phyloP scores from a whole-genome alignment of 768 basidiomycete species.

The Lanmaoa pseudosensibilis region DNA sequence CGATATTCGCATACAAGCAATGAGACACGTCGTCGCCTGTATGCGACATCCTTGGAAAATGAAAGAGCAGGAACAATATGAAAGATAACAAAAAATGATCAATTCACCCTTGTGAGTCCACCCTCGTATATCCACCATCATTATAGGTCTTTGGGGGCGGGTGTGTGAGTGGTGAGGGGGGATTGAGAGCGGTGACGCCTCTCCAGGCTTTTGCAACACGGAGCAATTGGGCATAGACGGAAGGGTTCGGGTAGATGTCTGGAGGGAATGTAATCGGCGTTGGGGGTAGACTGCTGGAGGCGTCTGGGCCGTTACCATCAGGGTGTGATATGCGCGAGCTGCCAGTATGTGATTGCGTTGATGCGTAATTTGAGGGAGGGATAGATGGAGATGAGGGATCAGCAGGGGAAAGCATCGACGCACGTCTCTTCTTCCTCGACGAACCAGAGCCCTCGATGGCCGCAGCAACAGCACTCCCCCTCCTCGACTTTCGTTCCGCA shows the following conservation, averaged over 20 bases:
- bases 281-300: constrained; percentile 16
- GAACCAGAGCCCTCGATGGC: constrained; percentile 35
- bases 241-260: constrained; percentile 29
- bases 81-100: neutral
- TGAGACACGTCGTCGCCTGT: constrained; percentile 13
- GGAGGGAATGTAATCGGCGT: constrained; percentile 40
- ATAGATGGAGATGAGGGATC: constrained; percentile 22
- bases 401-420: constrained; percentile 35
- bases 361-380: constrained; percentile 10
- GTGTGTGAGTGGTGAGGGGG: constrained; percentile 19
- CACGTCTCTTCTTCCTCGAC: constrained; percentile 39
- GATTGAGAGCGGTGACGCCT: constrained; percentile 58
- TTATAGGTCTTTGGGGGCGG: constrained; percentile 26
- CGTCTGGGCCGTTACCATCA: constrained; percentile 3
- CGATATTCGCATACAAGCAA: constrained; percentile 10
- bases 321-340: constrained; percentile 20
- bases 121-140: constrained; percentile 22
- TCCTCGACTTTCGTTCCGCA: constrained; percentile 39
- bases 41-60: constrained; percentile 10
- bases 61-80: neutral
- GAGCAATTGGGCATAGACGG: constrained; percentile 51
- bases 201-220: constrained; percentile 65
- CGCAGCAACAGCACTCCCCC: constrained; percentile 36
- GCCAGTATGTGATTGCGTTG: constrained; percentile 15
- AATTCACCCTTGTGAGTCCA: constrained; percentile 32